phyloP scores from a whole-genome alignment of 768 basidiomycete species.

The Boletus speciosus region DNA sequence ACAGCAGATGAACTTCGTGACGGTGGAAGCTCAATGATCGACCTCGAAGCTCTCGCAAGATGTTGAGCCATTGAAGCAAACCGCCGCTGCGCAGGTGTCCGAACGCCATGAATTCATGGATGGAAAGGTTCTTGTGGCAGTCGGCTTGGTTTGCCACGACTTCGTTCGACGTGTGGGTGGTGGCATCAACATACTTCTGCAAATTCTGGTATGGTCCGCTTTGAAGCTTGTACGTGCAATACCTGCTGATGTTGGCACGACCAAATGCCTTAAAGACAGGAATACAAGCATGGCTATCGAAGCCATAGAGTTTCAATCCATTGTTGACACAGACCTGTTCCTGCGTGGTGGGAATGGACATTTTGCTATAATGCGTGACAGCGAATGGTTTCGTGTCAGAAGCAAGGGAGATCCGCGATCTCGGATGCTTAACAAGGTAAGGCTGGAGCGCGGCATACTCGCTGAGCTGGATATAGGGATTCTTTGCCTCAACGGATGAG shows the following conservation, averaged over 20 bases:
- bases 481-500: neutral
- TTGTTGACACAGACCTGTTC: conserved; percentile 32
- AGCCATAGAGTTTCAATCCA: conserved; percentile 31
- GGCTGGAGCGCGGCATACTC: conserved; percentile 9
- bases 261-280: conserved; percentile 16
- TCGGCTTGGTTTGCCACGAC: conserved; percentile 40
- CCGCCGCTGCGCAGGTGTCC: conserved; percentile 43
- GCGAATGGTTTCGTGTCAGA: conserved; percentile 24
- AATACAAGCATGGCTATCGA: conserved; percentile 19
- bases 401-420: conserved; percentile 20
- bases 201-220: conserved; percentile 33
- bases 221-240: conserved; percentile 35
- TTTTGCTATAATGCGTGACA: conserved; percentile 12
- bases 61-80: conserved; percentile 49
- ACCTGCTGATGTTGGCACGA: conserved; percentile 9
- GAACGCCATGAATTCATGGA: conserved; percentile 48
- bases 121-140: conserved; percentile 38
- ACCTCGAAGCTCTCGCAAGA: conserved; percentile 43
- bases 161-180: conserved; percentile 42
- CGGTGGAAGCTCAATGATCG: conserved; percentile 37
- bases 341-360: conserved; percentile 12
- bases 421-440: conserved; percentile 14
- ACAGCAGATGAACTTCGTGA: conserved; percentile 39
- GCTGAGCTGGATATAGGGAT: conserved; percentile 16
- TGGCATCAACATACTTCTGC: conserved; percentile 35